phyloP scores from a whole-genome alignment of 2,329 filamentous ascomycete species.

The Pestalotiopsis sp. region DNA sequence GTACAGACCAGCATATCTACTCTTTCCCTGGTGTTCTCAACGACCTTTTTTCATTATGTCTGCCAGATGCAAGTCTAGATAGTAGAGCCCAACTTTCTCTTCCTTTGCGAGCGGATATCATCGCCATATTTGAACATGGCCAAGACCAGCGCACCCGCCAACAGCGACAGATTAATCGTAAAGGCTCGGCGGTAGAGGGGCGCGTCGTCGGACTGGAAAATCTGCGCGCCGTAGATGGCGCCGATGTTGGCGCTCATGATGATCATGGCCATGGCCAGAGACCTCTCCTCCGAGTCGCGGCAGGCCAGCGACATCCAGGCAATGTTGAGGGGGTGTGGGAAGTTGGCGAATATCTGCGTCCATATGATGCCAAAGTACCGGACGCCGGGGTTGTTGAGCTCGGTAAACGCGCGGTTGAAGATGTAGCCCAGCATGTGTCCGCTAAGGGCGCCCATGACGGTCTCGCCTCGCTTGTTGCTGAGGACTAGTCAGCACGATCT shows the following conservation, averaged over 20 bases:
- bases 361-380: slow-evolving; percentile 58
- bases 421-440: slow-evolving; percentile 54
- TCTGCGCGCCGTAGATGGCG: slow-evolving; percentile 62
- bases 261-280: slow-evolving; percentile 61
- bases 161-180: not conserved
- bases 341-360: slow-evolving; percentile 57
- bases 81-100: too few species aligned
- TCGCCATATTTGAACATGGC: not conserved
- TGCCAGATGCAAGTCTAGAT: too few species aligned
- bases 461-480: slow-evolving; percentile 52
- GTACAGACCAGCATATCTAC: too few species aligned
- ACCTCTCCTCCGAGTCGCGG: slow-evolving; percentile 58
- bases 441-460: slow-evolving; percentile 50
- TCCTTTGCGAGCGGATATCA: not conserved
- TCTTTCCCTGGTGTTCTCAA: too few species aligned
- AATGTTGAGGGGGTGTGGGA: slow-evolving; percentile 60
- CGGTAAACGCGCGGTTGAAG: slow-evolving; percentile 56
- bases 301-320: slow-evolving; percentile 62
- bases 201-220: slow-evolving; percentile 56
- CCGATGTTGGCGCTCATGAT: slow-evolving; percentile 66
- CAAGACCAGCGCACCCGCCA: not conserved
- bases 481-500: not conserved
- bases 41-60: too few species aligned
- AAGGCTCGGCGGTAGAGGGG: slow-evolving; percentile 56
- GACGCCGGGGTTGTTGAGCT: slow-evolving; percentile 41